Evolutionary conservation across 2,329 filamentous ascomycete species (phyloP).

Genomic region (Trichoderma asperellum): DNA sequence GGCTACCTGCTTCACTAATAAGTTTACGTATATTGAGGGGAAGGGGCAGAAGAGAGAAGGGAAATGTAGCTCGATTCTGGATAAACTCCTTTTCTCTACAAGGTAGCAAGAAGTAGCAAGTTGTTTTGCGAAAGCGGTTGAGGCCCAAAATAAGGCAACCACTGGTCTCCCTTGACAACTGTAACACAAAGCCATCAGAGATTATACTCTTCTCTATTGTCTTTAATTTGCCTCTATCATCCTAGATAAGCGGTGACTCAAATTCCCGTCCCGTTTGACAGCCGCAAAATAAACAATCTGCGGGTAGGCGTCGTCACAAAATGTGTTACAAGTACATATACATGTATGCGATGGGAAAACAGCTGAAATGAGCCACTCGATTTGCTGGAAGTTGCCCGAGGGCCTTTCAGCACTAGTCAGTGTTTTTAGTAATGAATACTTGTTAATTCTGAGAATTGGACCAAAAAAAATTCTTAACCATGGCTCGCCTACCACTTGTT

Average conservation of each 20-base stretch:
- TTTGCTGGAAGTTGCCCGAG: not conserved
- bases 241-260: slow-evolving; percentile 5
- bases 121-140: not conserved
- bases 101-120: not conserved
- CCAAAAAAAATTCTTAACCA: not conserved
- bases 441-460: not conserved
- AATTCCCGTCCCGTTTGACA: not conserved
- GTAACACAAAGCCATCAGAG: not conserved
- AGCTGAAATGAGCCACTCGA: not conserved
- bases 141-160: not conserved
- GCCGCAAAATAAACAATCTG: slow-evolving; percentile 9
- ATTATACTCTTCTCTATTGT: not conserved
- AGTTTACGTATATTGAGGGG: not conserved
- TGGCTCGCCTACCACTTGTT: not conserved
- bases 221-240: not conserved
- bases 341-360: not conserved
- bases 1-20: not conserved
- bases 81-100: not conserved
- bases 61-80: not conserved
- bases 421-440: not conserved
- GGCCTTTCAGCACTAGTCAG: not conserved
- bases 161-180: not conserved
- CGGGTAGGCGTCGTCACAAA: slow-evolving; percentile 15
- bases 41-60: not conserved
- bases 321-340: not conserved